A percentile compares a stretch with the other conserved stretches of the same genome.
phyloP scores from a whole-genome alignment of 129 eudicot species.

The Flaveria brownii region DNA sequence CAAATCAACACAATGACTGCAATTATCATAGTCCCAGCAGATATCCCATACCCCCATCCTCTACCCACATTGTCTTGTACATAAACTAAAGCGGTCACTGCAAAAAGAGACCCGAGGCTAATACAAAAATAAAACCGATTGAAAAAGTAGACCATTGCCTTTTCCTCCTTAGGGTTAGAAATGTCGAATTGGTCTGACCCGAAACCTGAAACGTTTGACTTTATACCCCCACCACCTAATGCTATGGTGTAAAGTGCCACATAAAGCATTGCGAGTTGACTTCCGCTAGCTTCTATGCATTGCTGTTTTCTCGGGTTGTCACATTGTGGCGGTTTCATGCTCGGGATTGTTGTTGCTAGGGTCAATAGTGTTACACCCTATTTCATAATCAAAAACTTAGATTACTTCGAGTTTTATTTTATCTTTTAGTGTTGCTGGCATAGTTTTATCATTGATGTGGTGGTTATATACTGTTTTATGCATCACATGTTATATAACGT shows the following conservation, averaged over 20 bases:
- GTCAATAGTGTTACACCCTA: slow-evolving; percentile 75
- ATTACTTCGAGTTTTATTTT: background rate
- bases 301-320: slow-evolving; percentile 27
- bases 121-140: slow-evolving; percentile 75
- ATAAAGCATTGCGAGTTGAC: slow-evolving; percentile 63
- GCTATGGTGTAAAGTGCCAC: slow-evolving; percentile 82
- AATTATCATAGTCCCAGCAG: slow-evolving; percentile 67
- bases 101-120: slow-evolving; percentile 83
- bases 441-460: too few relatives aligned
- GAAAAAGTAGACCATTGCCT: slow-evolving; percentile 79
- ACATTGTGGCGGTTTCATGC: slow-evolving; percentile 80
- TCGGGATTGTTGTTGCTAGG: slow-evolving; percentile 52
- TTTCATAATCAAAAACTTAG: background rate
- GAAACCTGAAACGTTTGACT: slow-evolving; percentile 87
- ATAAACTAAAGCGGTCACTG: slow-evolving; percentile 76
- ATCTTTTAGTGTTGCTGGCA: background rate
- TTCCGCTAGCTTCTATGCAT: slow-evolving; percentile 60
- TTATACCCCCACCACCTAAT: slow-evolving; percentile 85
- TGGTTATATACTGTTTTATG: too few relatives aligned
- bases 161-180: slow-evolving; percentile 63
- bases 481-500: too few relatives aligned
- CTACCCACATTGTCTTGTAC: slow-evolving; percentile 84
- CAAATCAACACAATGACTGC: slow-evolving; percentile 56
- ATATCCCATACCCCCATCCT: slow-evolving; percentile 78
- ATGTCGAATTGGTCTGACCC: slow-evolving; percentile 89